These are phyloP conservation scores for Cyberlindnera veronae DNA, from an alignment of 805 yeast genomes.

Conservation along the genomic window DNA sequence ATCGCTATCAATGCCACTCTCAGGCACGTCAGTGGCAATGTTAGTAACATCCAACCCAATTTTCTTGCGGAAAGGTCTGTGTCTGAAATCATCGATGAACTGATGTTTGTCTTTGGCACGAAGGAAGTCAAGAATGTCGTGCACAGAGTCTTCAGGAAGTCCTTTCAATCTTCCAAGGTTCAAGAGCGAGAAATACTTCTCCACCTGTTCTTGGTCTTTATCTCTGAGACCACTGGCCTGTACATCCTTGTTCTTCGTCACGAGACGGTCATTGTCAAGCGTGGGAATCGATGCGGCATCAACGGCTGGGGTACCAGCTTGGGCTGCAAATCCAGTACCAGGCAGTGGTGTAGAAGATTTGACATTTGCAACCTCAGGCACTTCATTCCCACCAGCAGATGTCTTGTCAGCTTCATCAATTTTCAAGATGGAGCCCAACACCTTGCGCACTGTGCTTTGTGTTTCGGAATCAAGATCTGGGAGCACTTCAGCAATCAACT, in stretches of 20 bases:
- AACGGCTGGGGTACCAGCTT: background rate
- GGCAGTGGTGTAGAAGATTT: too few species aligned
- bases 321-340: too few species aligned
- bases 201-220: conserved; percentile 8
- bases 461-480: conserved; percentile 6
- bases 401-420: background rate
- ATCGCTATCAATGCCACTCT: background rate
- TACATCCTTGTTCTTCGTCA: background rate
- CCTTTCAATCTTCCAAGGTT: conserved; percentile 10
- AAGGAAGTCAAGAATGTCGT: conserved; percentile 12
- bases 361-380: background rate
- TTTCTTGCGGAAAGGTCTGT: conserved; percentile 11
- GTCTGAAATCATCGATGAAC: conserved; percentile 13
- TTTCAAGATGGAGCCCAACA: conserved; percentile 11
- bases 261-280: background rate
- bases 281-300: background rate
- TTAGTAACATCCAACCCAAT: conserved; percentile 13
- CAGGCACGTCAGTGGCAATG: too few species aligned
- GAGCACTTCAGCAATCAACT: conserved; percentile 2
- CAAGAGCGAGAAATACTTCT: conserved; percentile 12
- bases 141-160: conserved; percentile 10
- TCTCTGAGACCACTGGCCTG: conserved; percentile 9
- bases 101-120: conserved; percentile 16
- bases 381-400: background rate
- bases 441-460: conserved; percentile 3